Evolutionary conservation across 805 yeast genomes (phyloP).

Genomic region (Ogataea siamensis): DNA sequence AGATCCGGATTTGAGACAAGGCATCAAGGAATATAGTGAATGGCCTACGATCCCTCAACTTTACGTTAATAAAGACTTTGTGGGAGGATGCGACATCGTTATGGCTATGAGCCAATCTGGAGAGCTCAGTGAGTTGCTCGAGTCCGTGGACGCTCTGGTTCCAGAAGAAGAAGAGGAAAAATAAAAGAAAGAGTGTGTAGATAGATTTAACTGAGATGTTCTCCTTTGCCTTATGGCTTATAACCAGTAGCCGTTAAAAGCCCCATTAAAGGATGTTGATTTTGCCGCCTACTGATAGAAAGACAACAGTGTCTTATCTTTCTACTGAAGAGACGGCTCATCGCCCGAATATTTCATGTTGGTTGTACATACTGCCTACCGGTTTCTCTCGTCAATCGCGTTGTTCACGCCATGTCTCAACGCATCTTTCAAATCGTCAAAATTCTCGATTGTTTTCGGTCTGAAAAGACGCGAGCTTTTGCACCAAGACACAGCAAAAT

Average conservation of each 20-base stretch:
- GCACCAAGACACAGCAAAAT: slow-evolving; percentile 43
- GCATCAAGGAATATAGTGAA: slow-evolving; percentile 89
- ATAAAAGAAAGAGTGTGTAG: slow-evolving; percentile 4
- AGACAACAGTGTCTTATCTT: slow-evolving; percentile 9
- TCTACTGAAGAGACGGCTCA: slow-evolving; percentile 11
- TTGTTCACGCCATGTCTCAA: slow-evolving; percentile 32
- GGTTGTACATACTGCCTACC: neutral
- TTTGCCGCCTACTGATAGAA: slow-evolving; percentile 12
- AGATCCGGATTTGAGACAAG: slow-evolving; percentile 90
- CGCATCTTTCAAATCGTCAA: slow-evolving; percentile 31
- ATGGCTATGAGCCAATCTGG: slow-evolving; percentile 89
- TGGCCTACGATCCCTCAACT: slow-evolving; percentile 99
- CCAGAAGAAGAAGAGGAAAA: slow-evolving; percentile 64
- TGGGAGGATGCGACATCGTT: slow-evolving; percentile 97
- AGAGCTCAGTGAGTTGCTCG: slow-evolving; percentile 84
- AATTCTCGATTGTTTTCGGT: slow-evolving; percentile 30
- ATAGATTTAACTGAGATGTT: slow-evolving; percentile 13
- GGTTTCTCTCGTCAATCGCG: slow-evolving; percentile 21
- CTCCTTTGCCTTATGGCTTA: slow-evolving; percentile 27
- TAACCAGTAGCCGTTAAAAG: slow-evolving; percentile 9
- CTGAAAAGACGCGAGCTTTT: slow-evolving; percentile 51
- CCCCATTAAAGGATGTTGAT: slow-evolving; percentile 24
- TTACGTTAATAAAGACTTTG: slow-evolving; percentile 84
- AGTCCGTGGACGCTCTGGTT: slow-evolving; percentile 71
- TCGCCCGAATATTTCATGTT: neutral